phyloP scores from a whole-genome alignment of 2,329 filamentous ascomycete genomes.

The Penicillium sp. region DNA sequence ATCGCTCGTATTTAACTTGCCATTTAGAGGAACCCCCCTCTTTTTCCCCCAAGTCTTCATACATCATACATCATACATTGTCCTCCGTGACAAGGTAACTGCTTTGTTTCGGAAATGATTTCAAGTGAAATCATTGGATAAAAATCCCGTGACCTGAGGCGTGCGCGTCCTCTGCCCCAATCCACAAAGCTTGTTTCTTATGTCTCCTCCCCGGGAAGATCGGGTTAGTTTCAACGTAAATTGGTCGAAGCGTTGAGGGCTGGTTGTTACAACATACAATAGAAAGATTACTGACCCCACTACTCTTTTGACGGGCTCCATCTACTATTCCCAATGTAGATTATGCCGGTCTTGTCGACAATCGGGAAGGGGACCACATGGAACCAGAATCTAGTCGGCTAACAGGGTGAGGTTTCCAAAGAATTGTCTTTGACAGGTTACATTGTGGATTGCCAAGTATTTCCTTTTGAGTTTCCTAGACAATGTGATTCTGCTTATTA shows the following conservation, averaged over 20 bases:
- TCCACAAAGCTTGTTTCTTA: conserved; percentile 21
- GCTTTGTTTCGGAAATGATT: neutral
- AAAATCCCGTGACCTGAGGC: neutral
- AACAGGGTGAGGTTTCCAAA: neutral
- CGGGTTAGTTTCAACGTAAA: conserved; percentile 12
- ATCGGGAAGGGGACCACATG: neutral
- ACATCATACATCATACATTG: neutral
- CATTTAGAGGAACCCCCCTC: neutral
- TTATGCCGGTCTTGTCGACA: neutral
- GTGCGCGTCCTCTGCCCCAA: conserved; percentile 3
- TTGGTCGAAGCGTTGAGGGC: conserved; percentile 1
- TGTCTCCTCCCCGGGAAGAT: conserved; percentile 6
- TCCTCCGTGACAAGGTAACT: neutral
- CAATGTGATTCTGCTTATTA: neutral
- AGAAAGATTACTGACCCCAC: conserved; percentile 4
- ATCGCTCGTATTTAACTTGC: conserved; percentile 23
- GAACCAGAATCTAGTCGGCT: neutral
- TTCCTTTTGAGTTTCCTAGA: neutral
- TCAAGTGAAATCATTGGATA: neutral
- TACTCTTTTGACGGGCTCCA: neutral
- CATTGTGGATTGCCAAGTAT: conserved; percentile 2
- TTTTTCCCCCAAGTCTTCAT: neutral
- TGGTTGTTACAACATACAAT: neutral
- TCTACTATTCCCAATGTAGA: neutral
- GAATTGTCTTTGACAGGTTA: conserved; percentile 1